phyloP scores from a whole-genome alignment of 176 grass and related monocot species.

The Aegilops speltoides region DNA sequence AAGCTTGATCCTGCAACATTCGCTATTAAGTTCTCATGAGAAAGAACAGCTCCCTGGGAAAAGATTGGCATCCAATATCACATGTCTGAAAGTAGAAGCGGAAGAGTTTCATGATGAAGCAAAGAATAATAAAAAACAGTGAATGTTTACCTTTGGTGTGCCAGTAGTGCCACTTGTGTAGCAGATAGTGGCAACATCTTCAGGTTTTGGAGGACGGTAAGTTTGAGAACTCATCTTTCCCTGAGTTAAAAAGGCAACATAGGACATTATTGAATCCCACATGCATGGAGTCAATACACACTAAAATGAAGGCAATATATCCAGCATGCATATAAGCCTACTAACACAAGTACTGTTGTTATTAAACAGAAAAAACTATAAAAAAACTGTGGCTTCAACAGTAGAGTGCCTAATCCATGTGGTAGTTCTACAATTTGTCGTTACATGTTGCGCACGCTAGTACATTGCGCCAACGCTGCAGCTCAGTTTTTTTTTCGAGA shows the following conservation, averaged over 20 bases:
- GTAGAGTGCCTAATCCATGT: not conserved
- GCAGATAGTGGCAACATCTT: slow-evolving; percentile 92
- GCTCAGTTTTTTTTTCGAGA: too few relatives aligned
- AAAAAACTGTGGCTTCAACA: not conserved
- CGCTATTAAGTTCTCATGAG: slow-evolving; percentile 86
- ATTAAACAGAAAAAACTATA: not conserved
- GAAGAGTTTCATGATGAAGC: not conserved
- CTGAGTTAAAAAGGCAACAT: slow-evolving; percentile 40
- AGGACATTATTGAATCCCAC: not conserved
- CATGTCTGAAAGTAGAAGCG: slow-evolving; percentile 25
- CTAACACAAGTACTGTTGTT: not conserved
- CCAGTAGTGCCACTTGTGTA: slow-evolving; percentile 98
- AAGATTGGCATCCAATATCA: slow-evolving; percentile 25
- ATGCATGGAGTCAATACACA: not conserved
- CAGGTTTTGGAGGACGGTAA: slow-evolving; percentile 83
- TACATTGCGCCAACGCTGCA: not conserved
- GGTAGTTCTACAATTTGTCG: not conserved
- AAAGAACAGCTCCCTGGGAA: slow-evolving; percentile 82
- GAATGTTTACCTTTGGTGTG: slow-evolving; percentile 71
- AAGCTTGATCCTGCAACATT: slow-evolving; percentile 81
- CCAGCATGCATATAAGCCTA: not conserved
- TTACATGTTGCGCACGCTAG: not conserved
- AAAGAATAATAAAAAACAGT: slow-evolving; percentile 18
- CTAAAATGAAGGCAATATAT: not conserved
- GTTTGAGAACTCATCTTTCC: slow-evolving; percentile 55